phyloP scores from a whole-genome alignment of 129 eudicot genomes.

The Flaveria robusta region DNA sequence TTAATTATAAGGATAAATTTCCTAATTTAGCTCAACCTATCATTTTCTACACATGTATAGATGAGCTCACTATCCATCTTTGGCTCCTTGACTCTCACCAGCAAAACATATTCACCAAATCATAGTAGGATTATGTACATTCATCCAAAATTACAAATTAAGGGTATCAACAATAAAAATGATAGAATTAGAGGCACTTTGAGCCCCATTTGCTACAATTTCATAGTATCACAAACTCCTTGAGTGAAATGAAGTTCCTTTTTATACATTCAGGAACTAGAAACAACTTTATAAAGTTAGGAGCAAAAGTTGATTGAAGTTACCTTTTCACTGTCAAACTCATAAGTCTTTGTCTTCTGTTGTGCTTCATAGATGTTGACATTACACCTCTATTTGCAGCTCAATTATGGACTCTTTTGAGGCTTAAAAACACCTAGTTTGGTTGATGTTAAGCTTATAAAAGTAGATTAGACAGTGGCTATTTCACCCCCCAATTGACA shows the following conservation, averaged over 20 bases:
- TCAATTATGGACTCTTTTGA: too few relatives aligned
- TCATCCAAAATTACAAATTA: conserved; percentile 29
- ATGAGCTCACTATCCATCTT: conserved; percentile 96
- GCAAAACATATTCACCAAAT: conserved; percentile 81
- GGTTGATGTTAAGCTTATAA: too few relatives aligned
- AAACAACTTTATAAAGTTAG: background rate
- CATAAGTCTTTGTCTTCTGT: conserved; percentile 68
- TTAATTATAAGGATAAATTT: conserved; percentile 92
- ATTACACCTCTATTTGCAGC: too few relatives aligned
- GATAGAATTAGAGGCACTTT: conserved; percentile 10
- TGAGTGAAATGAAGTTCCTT: background rate
- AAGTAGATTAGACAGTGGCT: too few relatives aligned
- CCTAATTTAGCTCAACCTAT: conserved; percentile 79
- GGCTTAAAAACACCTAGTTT: too few relatives aligned
- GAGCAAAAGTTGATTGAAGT: conserved; percentile 12
- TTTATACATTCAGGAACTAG: background rate
- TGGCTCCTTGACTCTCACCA: conserved; percentile 97
- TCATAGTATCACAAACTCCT: background rate
- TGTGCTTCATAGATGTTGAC: conserved; percentile 86
- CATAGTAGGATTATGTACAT: conserved; percentile 77
- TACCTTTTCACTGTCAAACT: conserved; percentile 79
- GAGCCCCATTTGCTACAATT: conserved; percentile 2
- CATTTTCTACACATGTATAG: conserved; percentile 90
- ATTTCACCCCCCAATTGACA: too few relatives aligned
- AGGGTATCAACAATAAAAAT: background rate